A percentile compares a stretch with the other conserved stretches of the same genome.
These are phyloP conservation scores for Exophiala spinifera DNA, from an alignment of 2,329 filamentous ascomycete species.

Conservation along the genomic window DNA sequence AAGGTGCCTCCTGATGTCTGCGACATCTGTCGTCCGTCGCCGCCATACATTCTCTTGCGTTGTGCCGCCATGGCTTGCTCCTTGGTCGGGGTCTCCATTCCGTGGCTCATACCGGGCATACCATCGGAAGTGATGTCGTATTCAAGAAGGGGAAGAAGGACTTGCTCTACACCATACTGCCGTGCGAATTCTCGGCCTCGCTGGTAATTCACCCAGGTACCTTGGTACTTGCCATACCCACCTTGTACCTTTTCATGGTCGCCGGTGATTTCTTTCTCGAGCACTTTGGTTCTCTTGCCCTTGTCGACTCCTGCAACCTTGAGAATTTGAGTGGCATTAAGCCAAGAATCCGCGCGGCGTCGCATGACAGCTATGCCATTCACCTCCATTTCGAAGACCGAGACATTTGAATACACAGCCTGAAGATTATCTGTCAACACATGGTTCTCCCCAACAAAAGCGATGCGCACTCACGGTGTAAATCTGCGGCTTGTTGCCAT, in stretches of 20 bases:
- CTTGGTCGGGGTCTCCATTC: constrained; percentile 92
- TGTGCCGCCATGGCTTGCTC: constrained; percentile 97
- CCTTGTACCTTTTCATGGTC: constrained; percentile 98
- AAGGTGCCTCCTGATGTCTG: constrained; percentile 74
- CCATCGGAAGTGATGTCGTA: constrained; percentile 50
- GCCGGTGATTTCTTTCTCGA: constrained; percentile 96
- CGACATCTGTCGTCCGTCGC: constrained; percentile 65
- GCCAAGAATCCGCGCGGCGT: constrained; percentile 87
- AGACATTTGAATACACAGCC: constrained; percentile 92
- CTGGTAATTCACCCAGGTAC: constrained; percentile 95
- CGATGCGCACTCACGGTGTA: constrained; percentile 40
- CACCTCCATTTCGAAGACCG: constrained; percentile 98
- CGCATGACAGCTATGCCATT: constrained; percentile 94
- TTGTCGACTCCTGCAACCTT: constrained; percentile 98
- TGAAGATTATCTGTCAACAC: constrained; percentile 31
- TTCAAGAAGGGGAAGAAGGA: constrained; percentile 48
- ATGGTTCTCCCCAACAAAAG: not conserved
- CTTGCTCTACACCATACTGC: constrained; percentile 57
- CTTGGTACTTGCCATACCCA: constrained; percentile 97
- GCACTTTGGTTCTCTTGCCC: constrained; percentile 92
- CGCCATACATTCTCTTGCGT: constrained; percentile 86
- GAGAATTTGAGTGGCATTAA: constrained; percentile 97
- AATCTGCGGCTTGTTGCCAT: constrained; percentile 40
- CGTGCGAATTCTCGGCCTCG: constrained; percentile 89
- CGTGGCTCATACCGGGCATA: constrained; percentile 64